Evolutionary conservation across 2,329 filamentous ascomycete species (phyloP).

Genomic region (Xylariaceae sp.): DNA sequence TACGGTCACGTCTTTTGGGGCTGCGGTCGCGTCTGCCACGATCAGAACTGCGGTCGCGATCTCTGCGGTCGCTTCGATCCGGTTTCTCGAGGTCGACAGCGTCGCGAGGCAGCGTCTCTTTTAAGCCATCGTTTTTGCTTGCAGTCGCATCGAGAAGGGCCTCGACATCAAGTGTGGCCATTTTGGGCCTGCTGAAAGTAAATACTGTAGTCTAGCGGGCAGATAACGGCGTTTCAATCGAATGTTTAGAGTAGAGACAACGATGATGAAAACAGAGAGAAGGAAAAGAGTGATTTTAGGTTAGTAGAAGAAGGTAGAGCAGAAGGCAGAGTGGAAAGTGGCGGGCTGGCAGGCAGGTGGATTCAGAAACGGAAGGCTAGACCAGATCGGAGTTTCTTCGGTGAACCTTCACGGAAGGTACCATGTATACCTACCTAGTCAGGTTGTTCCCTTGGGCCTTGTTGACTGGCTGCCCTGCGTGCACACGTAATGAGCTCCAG

Average conservation of each 20-base stretch:
- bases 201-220: background rate
- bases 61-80: conserved; percentile 46
- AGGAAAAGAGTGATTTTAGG: background rate
- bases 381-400: conserved; percentile 10
- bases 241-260: too few relatives aligned
- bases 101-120: conserved; percentile 43
- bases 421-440: background rate
- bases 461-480: too few relatives aligned
- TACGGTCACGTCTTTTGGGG: conserved; percentile 43
- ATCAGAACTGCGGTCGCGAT: conserved; percentile 42
- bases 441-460: too few relatives aligned
- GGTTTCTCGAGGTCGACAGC: conserved; percentile 54
- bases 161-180: conserved; percentile 68
- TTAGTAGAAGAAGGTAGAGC: conserved; percentile 4
- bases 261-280: background rate
- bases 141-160: conserved; percentile 83
- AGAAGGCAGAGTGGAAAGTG: conserved; percentile 9
- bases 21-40: conserved; percentile 52
- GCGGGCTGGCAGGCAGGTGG: conserved; percentile 13
- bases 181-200: conserved; percentile 27
- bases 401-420: background rate
- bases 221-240: background rate
- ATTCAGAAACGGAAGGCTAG: conserved; percentile 2
- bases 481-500: too few relatives aligned
- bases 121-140: conserved; percentile 48